A percentile compares a stretch with the other conserved stretches of the same genome.
These are phyloP conservation scores for Phlebopus sp. DNA, from an alignment of 1,284 basidiomycete species.

Conservation along the genomic window DNA sequence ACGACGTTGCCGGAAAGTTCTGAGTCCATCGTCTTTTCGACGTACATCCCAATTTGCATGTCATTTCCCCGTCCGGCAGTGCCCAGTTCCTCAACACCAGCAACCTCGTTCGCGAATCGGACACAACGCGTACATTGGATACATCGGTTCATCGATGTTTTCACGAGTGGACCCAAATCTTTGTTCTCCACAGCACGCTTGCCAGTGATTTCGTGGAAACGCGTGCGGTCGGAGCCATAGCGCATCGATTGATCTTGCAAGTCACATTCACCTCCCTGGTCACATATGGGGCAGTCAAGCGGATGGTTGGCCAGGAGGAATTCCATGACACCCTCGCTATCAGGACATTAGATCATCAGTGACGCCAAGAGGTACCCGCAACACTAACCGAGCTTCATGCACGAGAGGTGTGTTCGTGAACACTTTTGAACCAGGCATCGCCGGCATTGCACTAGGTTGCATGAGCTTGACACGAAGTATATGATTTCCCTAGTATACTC, in stretches of 20 bases:
- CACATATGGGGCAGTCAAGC: slow-evolving; percentile 97
- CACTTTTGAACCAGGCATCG: slow-evolving; percentile 95
- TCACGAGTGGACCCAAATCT: slow-evolving; percentile 96
- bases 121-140: slow-evolving; percentile 99
- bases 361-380: not conserved
- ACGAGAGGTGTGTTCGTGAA: slow-evolving; percentile 95
- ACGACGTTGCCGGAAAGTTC: slow-evolving; percentile 98
- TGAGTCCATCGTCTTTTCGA: slow-evolving; percentile 96
- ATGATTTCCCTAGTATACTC: slow-evolving; percentile 27
- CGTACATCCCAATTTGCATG: slow-evolving; percentile 98
- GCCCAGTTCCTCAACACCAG: slow-evolving; percentile 96
- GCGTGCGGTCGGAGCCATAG: slow-evolving; percentile 94
- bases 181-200: slow-evolving; percentile 99
- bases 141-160: slow-evolving; percentile 99
- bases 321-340: slow-evolving; percentile 97
- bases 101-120: slow-evolving; percentile 98
- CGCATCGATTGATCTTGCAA: slow-evolving; percentile 99
- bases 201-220: slow-evolving; percentile 97
- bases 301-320: slow-evolving; percentile 98
- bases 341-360: slow-evolving; percentile 17
- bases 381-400: slow-evolving; percentile 83
- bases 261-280: slow-evolving; percentile 98
- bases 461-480: no score
- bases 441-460: slow-evolving; percentile 84
- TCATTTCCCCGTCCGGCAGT: slow-evolving; percentile 98